These are phyloP conservation scores for Saccharomyces hybrid DNA, from an alignment of 1,139 yeast species.

Conservation along the genomic window DNA sequence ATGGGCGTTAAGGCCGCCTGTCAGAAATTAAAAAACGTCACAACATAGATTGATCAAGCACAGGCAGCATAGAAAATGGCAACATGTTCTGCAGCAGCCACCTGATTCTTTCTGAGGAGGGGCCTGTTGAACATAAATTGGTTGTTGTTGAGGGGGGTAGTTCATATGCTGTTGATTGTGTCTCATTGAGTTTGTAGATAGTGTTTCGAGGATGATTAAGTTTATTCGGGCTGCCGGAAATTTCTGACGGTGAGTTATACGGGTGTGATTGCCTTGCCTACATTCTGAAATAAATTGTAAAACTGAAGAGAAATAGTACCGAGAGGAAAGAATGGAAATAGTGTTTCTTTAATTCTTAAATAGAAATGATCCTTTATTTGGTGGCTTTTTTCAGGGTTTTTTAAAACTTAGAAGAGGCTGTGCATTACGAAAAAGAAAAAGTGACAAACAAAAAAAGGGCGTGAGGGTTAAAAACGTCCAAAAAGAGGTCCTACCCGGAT, in stretches of 20 bases:
- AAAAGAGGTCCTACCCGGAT: constrained; percentile 82
- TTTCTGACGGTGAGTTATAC: background rate
- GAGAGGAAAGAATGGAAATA: background rate
- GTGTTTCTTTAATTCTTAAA: background rate
- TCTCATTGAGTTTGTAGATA: background rate
- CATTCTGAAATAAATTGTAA: background rate
- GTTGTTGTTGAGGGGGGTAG: constrained; percentile 4
- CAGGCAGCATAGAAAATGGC: constrained; percentile 9
- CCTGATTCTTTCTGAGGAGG: constrained; percentile 4
- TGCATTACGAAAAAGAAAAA: background rate
- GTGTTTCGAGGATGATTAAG: background rate
- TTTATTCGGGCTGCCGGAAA: background rate
- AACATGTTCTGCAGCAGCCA: constrained; percentile 7
- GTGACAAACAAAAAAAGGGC: background rate
- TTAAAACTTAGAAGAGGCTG: background rate
- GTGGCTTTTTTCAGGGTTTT: background rate
- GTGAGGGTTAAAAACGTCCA: constrained; percentile 1
- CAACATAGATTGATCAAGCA: constrained; percentile 5
- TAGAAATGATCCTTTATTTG: background rate
- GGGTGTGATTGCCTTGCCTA: background rate
- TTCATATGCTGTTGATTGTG: constrained; percentile 1
- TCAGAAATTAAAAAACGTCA: background rate
- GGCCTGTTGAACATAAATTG: constrained; percentile 12
- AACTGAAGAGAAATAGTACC: background rate
- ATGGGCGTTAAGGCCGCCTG: background rate